Percentiles rank a stretch among this genome's conserved stretches.
phyloP scores from a whole-genome alignment of 2,329 filamentous ascomycete species.

The Aspergillus sp. region DNA sequence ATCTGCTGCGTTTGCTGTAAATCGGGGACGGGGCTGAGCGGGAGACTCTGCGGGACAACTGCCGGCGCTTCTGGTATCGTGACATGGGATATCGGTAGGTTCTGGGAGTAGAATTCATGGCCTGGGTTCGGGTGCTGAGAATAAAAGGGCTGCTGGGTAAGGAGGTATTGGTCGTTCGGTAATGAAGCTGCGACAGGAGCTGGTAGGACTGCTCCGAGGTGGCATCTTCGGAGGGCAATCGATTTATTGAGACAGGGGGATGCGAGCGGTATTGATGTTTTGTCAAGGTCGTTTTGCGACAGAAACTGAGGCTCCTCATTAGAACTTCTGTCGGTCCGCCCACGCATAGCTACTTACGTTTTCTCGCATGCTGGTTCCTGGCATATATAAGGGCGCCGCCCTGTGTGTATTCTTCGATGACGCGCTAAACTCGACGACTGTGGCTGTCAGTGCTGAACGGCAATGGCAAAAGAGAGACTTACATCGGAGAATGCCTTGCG shows the following conservation, averaged over 20 bases:
- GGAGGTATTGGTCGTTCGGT: conserved; percentile 26
- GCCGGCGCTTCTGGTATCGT: conserved; percentile 20
- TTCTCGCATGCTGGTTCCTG: conserved; percentile 31
- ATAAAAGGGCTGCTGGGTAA: conserved; percentile 29
- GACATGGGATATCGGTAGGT: conserved; percentile 22
- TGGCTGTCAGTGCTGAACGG: conserved; percentile 4
- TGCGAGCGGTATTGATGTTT: conserved; percentile 34
- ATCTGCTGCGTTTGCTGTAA: conserved; percentile 23
- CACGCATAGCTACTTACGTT: conserved; percentile 18
- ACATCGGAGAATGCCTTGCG: conserved; percentile 38
- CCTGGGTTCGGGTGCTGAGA: conserved; percentile 23
- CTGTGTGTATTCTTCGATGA: conserved; percentile 32
- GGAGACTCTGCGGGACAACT: conserved; percentile 22
- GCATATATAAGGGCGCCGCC: conserved; percentile 33
- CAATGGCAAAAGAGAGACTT: conserved; percentile 9
- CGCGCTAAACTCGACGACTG: conserved; percentile 34
- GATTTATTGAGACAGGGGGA: conserved; percentile 22
- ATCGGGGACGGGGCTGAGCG: conserved; percentile 22
- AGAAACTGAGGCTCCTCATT: conserved; percentile 21
- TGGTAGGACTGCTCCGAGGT: conserved; percentile 30
- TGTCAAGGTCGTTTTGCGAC: conserved; percentile 33
- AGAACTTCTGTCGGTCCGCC: not conserved
- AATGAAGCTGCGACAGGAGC: conserved; percentile 19
- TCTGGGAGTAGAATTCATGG: conserved; percentile 29
- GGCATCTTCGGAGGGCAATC: conserved; percentile 28